Base-by-base conservation (phyloP, 306 rosid genomes). In the Myrica gale region DNA sequence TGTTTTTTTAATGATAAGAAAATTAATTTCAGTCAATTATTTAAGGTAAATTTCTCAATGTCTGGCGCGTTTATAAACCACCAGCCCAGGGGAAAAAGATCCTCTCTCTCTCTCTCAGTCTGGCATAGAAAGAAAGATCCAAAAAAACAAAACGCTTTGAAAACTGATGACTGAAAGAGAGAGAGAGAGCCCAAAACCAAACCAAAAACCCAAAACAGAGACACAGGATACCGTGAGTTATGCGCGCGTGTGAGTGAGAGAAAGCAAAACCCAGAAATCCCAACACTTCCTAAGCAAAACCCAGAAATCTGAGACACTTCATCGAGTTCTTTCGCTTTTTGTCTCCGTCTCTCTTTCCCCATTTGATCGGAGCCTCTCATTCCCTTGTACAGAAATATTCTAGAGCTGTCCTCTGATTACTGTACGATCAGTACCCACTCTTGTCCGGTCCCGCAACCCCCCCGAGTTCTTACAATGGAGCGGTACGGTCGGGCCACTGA, bases 401-500 rank as follows among this genome's bases (percentile, higher is more conserved):
- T 60, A 7, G 65, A 21, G 44, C 71, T 68, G 58, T 72, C 72
- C 6, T 44, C 67, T 5, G 62, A 17, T 76, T 75, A 48, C 74
- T 74, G 82, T 43, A 77, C 41, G 68, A 80, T 68, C 84, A 79
- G 81, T 61, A 72, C n/a, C 69, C 45, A 26, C 65, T 71, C 75
- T 67, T 7, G 68, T 61, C 69, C 5, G 60, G 39, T 79, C 55
- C 63, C 41, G 53, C 54, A 48, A 48, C 16, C 52, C 55, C 6
- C 37, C 74, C 52, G 73, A 61, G 88, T 74, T 90, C 92, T 91
- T 89, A 87, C 92, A 83, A 96, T 96, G 99, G 97, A 89, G 77
- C 84, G 91, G 87, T 89, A 89, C 88, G 97, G 96, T 71, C 90
- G 89, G 72, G 74, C 81, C 61, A 74, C 87, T 62, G 93, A 88